Evolutionary conservation across 2,329 filamentous ascomycete genomes (phyloP), one percentile per base, ranked within the genome.

Genomic region (Monosporascus sp.): DNA sequence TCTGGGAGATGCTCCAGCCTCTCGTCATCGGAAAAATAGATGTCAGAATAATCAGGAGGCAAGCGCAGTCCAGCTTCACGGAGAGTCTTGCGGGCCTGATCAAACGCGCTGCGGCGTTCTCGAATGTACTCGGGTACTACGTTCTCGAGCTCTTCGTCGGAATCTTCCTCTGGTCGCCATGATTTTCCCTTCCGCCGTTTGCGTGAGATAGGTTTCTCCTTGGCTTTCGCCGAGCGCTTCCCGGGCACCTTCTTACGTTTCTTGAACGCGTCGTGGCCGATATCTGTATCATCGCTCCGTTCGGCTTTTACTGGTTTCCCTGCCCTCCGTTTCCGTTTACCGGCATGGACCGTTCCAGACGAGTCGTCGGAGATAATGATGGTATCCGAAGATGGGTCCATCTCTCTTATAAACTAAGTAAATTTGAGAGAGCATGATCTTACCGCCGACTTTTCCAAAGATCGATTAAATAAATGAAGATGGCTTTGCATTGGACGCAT

Each of bases 1-100:
- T 92, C 85, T 51, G 79, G 73, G 14, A 90, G 67, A 11, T 83
- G 74, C 55, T 81, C 82, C 35, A 87, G 67, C 5, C 73, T 72
- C 49, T 87, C 83, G 55, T 87, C 79, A 49, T 91, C 88, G 0
- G 86, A 88, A 58, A 96, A 92, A 9, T 88, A 78, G 17, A 97
- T 76, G 47, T 85, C 84, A 1, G 85, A 80, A 65, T 88, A 96
- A 48, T 82, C 80, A 0, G 94, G 94, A 0, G 94, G 90, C 2
- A 95, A 69, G 56, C 82, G 85, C 44, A 97, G 73, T 0, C 88
- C 90, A 6, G 81, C 82, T 52, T 87, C 81, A 53, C 84, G 82
- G 47, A 91, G 72, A 27, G 69, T 68, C 37, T 83, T 75, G 47
- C 73, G 74, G n/a, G 78, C 75, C 46, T 77, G 72, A 51, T 94